Evolutionary conservation across 345 rosid species (phyloP).

Genomic region (Camelina laxa): DNA sequence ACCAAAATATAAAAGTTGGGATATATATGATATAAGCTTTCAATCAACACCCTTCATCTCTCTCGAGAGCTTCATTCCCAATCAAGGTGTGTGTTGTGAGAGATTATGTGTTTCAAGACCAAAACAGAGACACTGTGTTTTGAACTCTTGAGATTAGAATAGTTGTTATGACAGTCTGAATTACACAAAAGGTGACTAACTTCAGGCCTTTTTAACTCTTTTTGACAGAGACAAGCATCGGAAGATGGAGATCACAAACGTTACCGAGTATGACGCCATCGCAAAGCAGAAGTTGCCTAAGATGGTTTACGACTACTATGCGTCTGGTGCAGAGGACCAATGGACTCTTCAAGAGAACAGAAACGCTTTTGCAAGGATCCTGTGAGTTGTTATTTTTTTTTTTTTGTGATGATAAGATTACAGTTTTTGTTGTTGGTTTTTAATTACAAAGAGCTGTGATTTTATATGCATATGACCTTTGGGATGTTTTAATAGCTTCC

Average conservation of each 20-base stretch:
- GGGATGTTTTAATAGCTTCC: constrained; percentile 51
- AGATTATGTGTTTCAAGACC: constrained; percentile 10
- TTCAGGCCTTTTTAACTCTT: background rate
- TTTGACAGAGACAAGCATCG: constrained; percentile 18
- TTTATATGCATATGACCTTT: constrained; percentile 30
- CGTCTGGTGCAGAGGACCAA: constrained; percentile 84
- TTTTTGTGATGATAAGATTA: background rate
- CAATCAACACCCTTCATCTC: constrained; percentile 24
- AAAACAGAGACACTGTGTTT: constrained; percentile 17
- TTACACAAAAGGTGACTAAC: constrained; percentile 23
- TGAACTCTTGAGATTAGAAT: background rate
- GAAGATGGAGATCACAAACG: constrained; percentile 76
- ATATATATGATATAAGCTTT: constrained; percentile 16
- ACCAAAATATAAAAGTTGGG: constrained; percentile 7
- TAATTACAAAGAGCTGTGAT: constrained; percentile 15
- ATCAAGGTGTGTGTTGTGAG: constrained; percentile 23
- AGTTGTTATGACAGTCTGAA: background rate
- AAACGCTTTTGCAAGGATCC: constrained; percentile 72
- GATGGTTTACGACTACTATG: constrained; percentile 81
- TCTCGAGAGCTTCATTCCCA: constrained; percentile 16
- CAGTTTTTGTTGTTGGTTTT: constrained; percentile 1
- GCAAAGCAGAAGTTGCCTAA: constrained; percentile 79
- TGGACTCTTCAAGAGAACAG: constrained; percentile 78
- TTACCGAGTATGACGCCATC: constrained; percentile 67
- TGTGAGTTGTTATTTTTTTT: constrained; percentile 47